phyloP scores from a whole-genome alignment of 192 early-diverging fungal genomes.

The Lobosporangium transversale region DNA sequence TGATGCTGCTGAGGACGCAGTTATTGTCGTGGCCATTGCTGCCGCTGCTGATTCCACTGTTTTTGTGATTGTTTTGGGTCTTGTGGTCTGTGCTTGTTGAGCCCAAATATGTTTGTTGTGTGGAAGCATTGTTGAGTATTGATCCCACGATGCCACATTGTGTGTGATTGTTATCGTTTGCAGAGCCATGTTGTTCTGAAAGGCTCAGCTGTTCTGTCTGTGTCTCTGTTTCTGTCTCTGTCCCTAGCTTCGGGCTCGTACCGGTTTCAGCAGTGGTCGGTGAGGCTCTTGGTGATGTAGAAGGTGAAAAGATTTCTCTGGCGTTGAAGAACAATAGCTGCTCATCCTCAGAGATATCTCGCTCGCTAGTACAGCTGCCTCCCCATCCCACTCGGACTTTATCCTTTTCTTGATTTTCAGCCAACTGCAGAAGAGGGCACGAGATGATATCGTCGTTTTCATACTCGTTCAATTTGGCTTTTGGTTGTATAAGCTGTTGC shows the following conservation, averaged over 20 bases:
- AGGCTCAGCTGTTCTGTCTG: no score
- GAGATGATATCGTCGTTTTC: slow-evolving; percentile 13
- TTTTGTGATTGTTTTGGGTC: neutral
- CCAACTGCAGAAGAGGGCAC: slow-evolving; percentile 8
- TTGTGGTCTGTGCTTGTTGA: neutral
- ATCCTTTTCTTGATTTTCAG: slow-evolving; percentile 18
- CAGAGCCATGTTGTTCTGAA: neutral
- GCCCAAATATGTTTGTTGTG: neutral
- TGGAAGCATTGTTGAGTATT: neutral
- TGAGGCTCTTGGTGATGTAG: neutral
- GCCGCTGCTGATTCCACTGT: neutral
- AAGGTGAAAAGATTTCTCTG: slow-evolving; percentile 1
- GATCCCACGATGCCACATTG: neutral
- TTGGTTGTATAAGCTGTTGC: neutral
- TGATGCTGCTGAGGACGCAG: no score
- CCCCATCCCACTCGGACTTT: slow-evolving; percentile 8
- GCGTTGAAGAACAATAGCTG: neutral
- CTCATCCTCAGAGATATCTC: neutral
- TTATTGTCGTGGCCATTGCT: neutral
- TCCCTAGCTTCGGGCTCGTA: no score
- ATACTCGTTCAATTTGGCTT: neutral
- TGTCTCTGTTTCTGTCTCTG: no score
- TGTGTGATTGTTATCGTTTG: no score
- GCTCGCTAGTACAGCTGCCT: slow-evolving; percentile 17
- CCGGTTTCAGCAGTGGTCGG: neutral